Base-by-base conservation (phyloP, 2,329 filamentous ascomycete genomes). In the Epichloe typhina region DNA sequence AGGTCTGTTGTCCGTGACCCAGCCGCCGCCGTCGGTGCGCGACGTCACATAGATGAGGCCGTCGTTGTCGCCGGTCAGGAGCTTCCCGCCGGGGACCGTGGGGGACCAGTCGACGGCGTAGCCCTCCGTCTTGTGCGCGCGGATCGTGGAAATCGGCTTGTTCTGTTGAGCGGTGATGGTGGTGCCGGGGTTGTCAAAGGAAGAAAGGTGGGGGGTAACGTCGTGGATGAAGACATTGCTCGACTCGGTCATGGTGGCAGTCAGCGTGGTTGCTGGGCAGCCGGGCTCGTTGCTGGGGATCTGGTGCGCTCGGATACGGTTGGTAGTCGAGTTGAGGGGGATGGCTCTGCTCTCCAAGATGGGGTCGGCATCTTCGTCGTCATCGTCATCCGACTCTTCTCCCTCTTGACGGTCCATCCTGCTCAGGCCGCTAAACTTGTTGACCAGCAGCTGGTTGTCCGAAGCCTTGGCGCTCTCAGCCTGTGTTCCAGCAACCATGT, bases 21-120 rank as follows among this genome's bases (percentile, higher is more conserved):
- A 97, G 55, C 86, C 86, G 49, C 90, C 93, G 53, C 87, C 88
- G 62, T 93, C 87, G 47, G 84, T 90, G 52, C 88, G 79, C 7
- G 88, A 89, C 1, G 91, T 96, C 53, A 83, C 75, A 68, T 89
- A 97, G 64, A 98, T 96, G 54, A 85, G 74, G 53, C 93, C 93
- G 57, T 90, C 78, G 63, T 90, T 88, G 69, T 98, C 93, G 56
- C 93, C 93, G 0, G 91, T 96, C 44, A 95, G 70, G 3, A 98
- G 81, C 69, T 91, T 93, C 53, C 90, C 90, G 45, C 83, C 77
- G 0, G 88, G 80, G 44, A 87, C 77, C 7, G 59, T 57, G 1
- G 88, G 88, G 26, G 90, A 95, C 93, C 93, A 98, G 69, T 96
- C 93, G n/a, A 98, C 70, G 0, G 88, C 93, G 66, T 97, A 98